Conservation (phyloP, 2,329 filamentous ascomycete genomes). For the Fusarium albidum region DNA sequence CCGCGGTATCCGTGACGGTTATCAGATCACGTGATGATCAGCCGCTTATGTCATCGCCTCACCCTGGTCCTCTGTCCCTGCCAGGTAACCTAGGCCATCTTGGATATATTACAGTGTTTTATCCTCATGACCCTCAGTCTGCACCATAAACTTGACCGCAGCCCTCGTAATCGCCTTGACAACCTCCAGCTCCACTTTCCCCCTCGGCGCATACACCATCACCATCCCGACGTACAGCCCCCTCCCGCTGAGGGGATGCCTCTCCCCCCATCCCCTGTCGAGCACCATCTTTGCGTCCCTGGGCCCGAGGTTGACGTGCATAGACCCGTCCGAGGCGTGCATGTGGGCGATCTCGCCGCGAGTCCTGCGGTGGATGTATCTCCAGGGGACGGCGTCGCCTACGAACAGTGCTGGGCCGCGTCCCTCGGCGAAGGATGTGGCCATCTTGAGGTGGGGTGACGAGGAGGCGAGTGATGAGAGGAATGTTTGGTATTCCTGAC, state of each 20-base stretch:
- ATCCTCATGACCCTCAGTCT: too few relatives aligned
- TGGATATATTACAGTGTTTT: too few relatives aligned
- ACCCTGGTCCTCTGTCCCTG: too few relatives aligned
- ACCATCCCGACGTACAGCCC: slow-evolving; percentile 23
- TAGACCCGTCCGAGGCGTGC: slow-evolving; percentile 26
- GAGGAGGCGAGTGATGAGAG: slow-evolving; percentile 21
- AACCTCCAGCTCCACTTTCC: slow-evolving; percentile 17
- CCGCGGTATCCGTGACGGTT: background rate
- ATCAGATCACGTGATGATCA: too few relatives aligned
- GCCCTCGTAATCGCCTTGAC: slow-evolving; percentile 14
- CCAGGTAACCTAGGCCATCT: too few relatives aligned
- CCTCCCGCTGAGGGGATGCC: slow-evolving; percentile 23
- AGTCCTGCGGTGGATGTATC: slow-evolving; percentile 12
- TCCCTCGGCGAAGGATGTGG: slow-evolving; percentile 18
- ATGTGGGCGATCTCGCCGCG: slow-evolving; percentile 22
- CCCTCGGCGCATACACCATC: slow-evolving; percentile 30
- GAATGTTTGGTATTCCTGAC: slow-evolving; percentile 23
- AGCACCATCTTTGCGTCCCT: slow-evolving; percentile 23
- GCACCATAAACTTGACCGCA: slow-evolving; percentile 16
- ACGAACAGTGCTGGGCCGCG: slow-evolving; percentile 26
- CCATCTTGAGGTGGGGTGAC: slow-evolving; percentile 22
- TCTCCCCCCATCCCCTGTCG: slow-evolving; percentile 26
- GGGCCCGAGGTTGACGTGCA: slow-evolving; percentile 25
- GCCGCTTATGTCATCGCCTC: too few relatives aligned
- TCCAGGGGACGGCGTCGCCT: background rate